A percentile compares a stretch with the other conserved stretches of the same genome.
These are phyloP conservation scores for Trematosphaeria pertusa DNA, from an alignment of 2,329 filamentous ascomycete genomes.

Conservation along the genomic window DNA sequence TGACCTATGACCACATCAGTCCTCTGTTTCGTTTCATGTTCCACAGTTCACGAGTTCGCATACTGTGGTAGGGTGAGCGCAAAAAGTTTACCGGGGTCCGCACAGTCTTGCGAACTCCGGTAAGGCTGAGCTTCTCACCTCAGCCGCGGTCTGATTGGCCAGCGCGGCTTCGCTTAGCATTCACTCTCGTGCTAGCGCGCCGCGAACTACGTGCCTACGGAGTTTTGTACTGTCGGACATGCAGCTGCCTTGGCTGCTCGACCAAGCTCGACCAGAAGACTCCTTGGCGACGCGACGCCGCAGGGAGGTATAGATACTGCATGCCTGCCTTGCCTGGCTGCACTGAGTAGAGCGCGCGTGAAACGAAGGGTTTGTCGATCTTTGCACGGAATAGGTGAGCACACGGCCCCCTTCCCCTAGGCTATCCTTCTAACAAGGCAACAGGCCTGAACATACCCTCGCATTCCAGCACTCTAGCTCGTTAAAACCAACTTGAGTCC, in stretches of 20 bases:
- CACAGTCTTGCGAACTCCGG: constrained; percentile 1
- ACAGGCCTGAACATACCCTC: background rate
- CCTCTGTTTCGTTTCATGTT: too few species aligned
- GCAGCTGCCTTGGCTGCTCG: background rate
- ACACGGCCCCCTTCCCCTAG: background rate
- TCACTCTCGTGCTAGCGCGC: background rate
- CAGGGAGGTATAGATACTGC: constrained; percentile 1
- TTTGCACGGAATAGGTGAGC: background rate
- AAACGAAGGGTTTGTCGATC: background rate
- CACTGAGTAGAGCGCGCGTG: background rate
- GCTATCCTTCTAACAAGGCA: background rate
- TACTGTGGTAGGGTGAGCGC: background rate
- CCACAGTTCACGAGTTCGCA: background rate
- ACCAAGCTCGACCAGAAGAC: background rate
- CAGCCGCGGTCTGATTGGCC: constrained; percentile 1
- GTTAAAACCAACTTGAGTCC: background rate
- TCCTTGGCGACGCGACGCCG: background rate
- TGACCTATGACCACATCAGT: too few species aligned
- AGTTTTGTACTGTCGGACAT: background rate
- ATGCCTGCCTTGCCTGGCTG: background rate
- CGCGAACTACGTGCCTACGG: background rate
- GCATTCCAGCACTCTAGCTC: background rate
- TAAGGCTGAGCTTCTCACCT: constrained; percentile 1
- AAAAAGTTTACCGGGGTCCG: background rate
- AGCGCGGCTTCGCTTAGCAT: background rate